Evolutionary conservation across 495 filamentous ascomycete genomes (phyloP), one percentile per base, ranked within the genome.

Genomic region (Echria macrotheca): DNA sequence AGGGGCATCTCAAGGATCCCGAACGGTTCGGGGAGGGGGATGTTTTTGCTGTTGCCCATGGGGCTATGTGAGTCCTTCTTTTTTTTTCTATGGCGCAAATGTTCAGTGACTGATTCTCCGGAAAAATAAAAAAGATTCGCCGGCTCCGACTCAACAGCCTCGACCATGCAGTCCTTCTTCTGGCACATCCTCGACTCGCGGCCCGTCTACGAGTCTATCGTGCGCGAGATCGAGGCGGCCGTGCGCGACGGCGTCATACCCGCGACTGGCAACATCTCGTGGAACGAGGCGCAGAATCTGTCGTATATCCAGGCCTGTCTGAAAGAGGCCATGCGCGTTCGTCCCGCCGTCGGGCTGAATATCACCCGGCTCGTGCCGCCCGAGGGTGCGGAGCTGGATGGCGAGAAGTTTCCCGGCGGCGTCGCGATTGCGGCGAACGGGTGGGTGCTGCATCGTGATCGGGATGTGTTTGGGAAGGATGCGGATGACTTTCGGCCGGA

Each of bases 321-420:
- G 43, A 84, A 83, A 55, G 84, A 87, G 63, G 72, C 78, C 4
- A 76, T 85, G 60, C 77, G 83, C 28, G 57, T 85, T n/a, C 74
- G 83, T 9, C 82, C 84, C 2, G 74, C 84, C 1, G 73, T 79
- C 8, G 77, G 77, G 3, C 54, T 82, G 1, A 68, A 78, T 44
- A 70, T 80, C 22, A 71, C 77, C 14, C 71, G 81, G 0, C 56
- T 75, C 2, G 76, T 73, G 0, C 75, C 76, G 0, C 63, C 71
- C 4, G 79, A 74, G 45, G 79, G 79, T 21, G 66, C 78, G 26
- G 70, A 68, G 45, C 60, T 82, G 7, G 73, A 80, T 42, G 74
- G 76, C 3, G 58, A 67, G 1, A 72, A 71, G 54, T 66, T 84
- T 44, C 80, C 81, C 0, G 72, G 66, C 2, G 73, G 72, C 15